A percentile compares a stretch with the other conserved stretches of the same genome.
These are phyloP conservation scores for Brassica hybrid DNA, from an alignment of 441 rosid genomes.

Conservation along the genomic window DNA sequence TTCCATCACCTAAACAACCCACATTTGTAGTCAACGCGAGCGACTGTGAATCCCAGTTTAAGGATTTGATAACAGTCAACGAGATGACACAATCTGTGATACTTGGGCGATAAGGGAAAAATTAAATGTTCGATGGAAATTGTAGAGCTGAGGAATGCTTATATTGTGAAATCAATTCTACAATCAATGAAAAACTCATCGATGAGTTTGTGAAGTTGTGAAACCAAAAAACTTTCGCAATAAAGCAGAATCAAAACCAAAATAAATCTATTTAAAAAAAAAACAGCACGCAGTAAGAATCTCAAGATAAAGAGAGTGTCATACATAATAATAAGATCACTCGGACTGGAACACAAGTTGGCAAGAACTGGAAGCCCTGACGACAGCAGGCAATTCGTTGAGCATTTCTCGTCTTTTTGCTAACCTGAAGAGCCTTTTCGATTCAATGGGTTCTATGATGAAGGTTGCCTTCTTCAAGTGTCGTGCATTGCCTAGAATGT, in stretches of 20 bases:
- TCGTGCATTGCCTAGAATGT: background rate
- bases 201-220: no score
- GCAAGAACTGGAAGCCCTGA: background rate
- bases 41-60: background rate
- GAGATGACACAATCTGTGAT: background rate
- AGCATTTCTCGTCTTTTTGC: background rate
- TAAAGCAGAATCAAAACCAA: no score
- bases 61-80: background rate
- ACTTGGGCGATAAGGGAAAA: background rate
- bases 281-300: no score
- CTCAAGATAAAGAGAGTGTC: background rate
- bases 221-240: no score
- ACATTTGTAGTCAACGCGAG: background rate
- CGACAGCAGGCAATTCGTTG: background rate
- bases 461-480: background rate
- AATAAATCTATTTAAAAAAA: no score
- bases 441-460: background rate
- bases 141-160: no score
- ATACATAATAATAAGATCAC: background rate
- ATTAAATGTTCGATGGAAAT: background rate
- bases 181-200: no score
- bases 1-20: constrained; percentile 36
- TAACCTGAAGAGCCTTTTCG: background rate
- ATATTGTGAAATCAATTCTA: no score
- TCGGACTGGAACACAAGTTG: background rate